Evolutionary conservation across 345 rosid species (phyloP).

Genomic region (Eutrema yunnanense): DNA sequence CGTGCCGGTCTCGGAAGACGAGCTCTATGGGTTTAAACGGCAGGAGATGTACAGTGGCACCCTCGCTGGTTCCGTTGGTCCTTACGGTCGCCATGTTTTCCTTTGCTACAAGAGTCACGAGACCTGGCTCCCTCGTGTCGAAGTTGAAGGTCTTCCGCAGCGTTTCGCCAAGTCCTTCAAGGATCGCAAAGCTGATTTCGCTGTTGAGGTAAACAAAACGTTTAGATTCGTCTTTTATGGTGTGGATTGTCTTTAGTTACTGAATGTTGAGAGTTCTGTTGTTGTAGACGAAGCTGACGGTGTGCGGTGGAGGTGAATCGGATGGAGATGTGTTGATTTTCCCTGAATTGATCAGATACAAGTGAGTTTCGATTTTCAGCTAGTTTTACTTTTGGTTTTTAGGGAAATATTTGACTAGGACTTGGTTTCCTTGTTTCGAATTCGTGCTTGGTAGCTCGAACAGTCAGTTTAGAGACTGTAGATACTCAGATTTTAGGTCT

Average conservation of each 20-base stretch:
- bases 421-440: background rate
- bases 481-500: background rate
- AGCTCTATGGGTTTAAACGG: conserved; percentile 65
- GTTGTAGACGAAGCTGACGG: conserved; percentile 57
- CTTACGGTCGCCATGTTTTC: conserved; percentile 81
- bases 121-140: conserved; percentile 70
- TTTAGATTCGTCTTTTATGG: background rate
- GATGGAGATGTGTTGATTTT: conserved; percentile 91
- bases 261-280: background rate
- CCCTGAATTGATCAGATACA: conserved; percentile 89
- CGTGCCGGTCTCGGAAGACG: conserved; percentile 40
- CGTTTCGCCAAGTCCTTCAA: conserved; percentile 54
- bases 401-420: background rate
- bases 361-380: conserved; percentile 41
- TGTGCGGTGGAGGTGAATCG: conserved; percentile 60
- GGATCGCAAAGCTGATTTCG: conserved; percentile 57
- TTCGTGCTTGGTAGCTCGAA: background rate
- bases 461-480: background rate
- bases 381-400: background rate
- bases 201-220: conserved; percentile 38
- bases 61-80: conserved; percentile 60
- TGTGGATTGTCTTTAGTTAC: background rate
- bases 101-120: conserved; percentile 61
- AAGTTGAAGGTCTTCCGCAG: conserved; percentile 64
- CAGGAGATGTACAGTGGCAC: conserved; percentile 59